These are phyloP conservation scores for Fusarium sp. DNA, from an alignment of 2,329 filamentous ascomycete species.

Conservation along the genomic window DNA sequence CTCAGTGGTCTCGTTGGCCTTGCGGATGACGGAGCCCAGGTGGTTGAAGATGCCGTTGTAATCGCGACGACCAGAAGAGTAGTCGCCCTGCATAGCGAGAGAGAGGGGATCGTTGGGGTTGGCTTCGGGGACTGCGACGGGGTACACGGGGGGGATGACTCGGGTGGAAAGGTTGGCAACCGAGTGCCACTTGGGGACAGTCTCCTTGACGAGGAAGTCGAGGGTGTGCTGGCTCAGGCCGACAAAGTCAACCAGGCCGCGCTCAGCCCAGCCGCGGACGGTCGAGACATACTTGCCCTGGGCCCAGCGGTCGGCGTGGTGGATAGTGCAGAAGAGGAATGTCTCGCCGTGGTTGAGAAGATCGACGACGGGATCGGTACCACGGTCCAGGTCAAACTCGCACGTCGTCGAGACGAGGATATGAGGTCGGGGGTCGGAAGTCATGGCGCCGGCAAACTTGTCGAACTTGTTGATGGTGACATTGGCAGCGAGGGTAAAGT, in stretches of 20 bases:
- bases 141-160: conserved; percentile 44
- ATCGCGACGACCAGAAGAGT: conserved; percentile 43
- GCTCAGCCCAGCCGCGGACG: conserved; percentile 33
- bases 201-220: conserved; percentile 40
- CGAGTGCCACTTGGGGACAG: conserved; percentile 37
- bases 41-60: conserved; percentile 43
- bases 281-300: conserved; percentile 37
- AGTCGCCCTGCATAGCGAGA: conserved; percentile 46
- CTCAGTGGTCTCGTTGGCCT: conserved; percentile 23
- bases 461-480: conserved; percentile 28
- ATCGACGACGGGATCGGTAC: conserved; percentile 28
- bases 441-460: conserved; percentile 28
- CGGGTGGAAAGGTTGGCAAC: conserved; percentile 30
- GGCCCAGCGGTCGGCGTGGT: conserved; percentile 45
- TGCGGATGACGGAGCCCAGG: conserved; percentile 39
- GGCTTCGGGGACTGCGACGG: conserved; percentile 33
- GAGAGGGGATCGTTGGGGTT: conserved; percentile 31
- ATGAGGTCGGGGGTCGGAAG: conserved; percentile 29
- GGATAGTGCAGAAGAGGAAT: conserved; percentile 44
- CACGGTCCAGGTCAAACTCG: conserved; percentile 42
- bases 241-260: conserved; percentile 42
- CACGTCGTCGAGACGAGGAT: conserved; percentile 47
- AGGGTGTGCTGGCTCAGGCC: conserved; percentile 44
- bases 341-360: conserved; percentile 38
- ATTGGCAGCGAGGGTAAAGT: conserved; percentile 40